Conservation (phyloP, 495 filamentous ascomycete genomes). For the Cetradonia linearis region DNA sequence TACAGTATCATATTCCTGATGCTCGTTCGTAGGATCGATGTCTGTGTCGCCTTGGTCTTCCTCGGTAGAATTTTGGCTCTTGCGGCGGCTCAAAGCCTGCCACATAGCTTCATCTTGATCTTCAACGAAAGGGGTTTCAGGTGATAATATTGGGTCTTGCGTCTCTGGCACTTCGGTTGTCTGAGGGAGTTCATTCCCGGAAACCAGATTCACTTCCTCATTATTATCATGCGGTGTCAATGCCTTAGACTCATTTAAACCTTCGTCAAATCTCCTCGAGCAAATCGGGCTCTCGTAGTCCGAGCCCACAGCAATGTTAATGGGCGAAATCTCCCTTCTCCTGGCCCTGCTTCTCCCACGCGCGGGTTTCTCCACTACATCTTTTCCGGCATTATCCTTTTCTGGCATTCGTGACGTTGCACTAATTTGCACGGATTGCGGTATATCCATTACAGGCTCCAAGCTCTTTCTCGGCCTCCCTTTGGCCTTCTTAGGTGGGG, state of each 20-base stretch:
- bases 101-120: conserved; percentile 23
- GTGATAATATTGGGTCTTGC: background rate
- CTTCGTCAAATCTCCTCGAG: background rate
- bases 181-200: background rate
- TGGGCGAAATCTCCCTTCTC: conserved; percentile 23
- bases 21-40: conserved; percentile 35
- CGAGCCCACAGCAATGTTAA: conserved; percentile 21
- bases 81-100: conserved; percentile 22
- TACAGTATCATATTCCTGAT: conserved; percentile 44
- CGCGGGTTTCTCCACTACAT: background rate
- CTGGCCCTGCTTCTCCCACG: conserved; percentile 17
- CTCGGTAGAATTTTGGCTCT: conserved; percentile 29
- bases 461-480: conserved; percentile 36
- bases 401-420: conserved; percentile 27
- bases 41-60: conserved; percentile 23
- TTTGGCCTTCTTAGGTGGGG: conserved; percentile 28
- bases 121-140: conserved; percentile 23
- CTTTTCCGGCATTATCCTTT: conserved; percentile 1
- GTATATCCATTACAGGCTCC: conserved; percentile 21
- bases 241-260: background rate
- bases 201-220: background rate
- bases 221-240: background rate
- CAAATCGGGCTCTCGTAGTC: conserved; percentile 23
- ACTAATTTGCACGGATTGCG: conserved; percentile 15
- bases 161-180: background rate